Evolutionary conservation across 2,329 filamentous ascomycete genomes (phyloP), one percentile per base, ranked within the genome.

Genomic region (Fusarium sp.): DNA sequence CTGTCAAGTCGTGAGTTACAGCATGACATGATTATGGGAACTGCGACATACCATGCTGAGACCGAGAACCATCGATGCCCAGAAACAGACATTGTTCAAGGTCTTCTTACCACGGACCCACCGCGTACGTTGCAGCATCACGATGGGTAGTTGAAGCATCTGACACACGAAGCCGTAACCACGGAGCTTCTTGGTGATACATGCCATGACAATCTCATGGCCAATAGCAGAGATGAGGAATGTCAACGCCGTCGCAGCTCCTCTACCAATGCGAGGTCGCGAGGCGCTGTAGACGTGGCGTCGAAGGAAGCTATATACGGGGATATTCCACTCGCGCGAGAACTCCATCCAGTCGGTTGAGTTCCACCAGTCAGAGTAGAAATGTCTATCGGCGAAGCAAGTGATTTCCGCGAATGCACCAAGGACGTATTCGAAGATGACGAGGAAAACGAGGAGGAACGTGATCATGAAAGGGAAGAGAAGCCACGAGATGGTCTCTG

Each of bases 391-490:
- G 58, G 92, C 95, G 81, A 98, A 98, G 76, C 91, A 88, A 23
- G 95, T 97, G 74, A 98, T 93, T 81, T 99, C 96, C 19, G 95
- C 96, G 78, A 97, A 97, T 52, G 95, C 95, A 64, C 95, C 96
- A 38, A 98, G 89, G 16, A 97, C 89, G 82, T 98, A 99, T 82
- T 99, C 96, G 81, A 98, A 99, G 77, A 98, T 98, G 81, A 98
- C 94, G 65, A 99, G 90, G 85, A 99, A 99, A 61, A 98, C 95
- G 52, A 98, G 90, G 9, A 98, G 86, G 80, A 98, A 97, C 8
- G 92, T 97, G 69, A 98, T 88, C 94, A 98, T 98, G 82, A 98
- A 99, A 7, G 96, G 96, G 82, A 98, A 98, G 27, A 99, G 88
- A 23, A 99, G 89, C 86, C 93, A 91, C 63, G 93, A 95, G 79